phyloP scores from a whole-genome alignment of 73 alveolate species.

The Symbiodinium natans region DNA sequence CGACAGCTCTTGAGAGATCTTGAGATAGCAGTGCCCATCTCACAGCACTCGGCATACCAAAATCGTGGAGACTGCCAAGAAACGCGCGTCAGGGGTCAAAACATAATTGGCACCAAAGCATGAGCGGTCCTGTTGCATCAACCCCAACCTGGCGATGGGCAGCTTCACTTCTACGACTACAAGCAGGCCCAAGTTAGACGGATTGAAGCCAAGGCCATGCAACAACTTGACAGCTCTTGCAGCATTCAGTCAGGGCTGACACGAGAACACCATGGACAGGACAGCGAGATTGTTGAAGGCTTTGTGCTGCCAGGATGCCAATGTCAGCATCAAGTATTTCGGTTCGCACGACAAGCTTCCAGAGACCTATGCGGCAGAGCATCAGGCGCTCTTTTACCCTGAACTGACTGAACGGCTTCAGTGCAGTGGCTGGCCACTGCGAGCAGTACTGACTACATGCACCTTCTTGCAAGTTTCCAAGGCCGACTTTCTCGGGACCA shows the following conservation, averaged over 20 bases:
- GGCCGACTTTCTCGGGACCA: background rate
- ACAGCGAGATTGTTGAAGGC: background rate
- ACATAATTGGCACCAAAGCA: background rate
- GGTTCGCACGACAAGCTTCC: slow-evolving; percentile 26
- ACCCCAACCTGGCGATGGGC: background rate
- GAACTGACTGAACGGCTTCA: too few species aligned
- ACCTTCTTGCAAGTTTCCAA: too few species aligned
- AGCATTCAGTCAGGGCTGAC: too few species aligned
- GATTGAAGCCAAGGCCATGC: background rate
- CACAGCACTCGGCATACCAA: background rate
- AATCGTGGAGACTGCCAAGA: background rate
- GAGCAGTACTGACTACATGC: too few species aligned
- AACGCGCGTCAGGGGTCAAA: too few species aligned
- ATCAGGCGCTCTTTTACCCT: too few species aligned
- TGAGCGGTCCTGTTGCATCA: slow-evolving; percentile 13
- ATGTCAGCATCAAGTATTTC: background rate
- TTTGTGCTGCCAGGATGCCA: background rate
- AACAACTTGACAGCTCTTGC: too few species aligned
- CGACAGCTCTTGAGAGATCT: background rate
- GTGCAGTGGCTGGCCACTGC: too few species aligned
- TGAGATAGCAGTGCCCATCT: background rate
- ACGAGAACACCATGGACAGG: too few species aligned
- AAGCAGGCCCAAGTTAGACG: background rate
- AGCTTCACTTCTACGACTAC: background rate
- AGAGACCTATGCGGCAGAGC: background rate